Percentiles rank a stretch among this genome's conserved stretches.
Evolutionary conservation across 2,329 filamentous ascomycete species (phyloP).

Genomic region (Aspergillus hiratsukae): DNA sequence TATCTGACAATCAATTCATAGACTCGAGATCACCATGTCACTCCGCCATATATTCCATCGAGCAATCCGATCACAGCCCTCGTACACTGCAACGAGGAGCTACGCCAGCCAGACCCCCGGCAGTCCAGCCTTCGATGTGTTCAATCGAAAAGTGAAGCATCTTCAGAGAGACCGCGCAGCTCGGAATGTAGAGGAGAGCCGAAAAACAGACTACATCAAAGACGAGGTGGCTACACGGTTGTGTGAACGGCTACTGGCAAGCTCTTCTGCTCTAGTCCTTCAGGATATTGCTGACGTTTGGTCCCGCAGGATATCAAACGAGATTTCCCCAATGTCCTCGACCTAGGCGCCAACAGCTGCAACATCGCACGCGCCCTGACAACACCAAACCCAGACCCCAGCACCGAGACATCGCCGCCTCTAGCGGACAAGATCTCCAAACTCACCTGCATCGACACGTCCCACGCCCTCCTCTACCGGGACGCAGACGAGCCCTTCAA

Average conservation of each 20-base stretch:
- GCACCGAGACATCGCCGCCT: constrained; percentile 43
- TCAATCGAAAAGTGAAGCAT: constrained; percentile 84
- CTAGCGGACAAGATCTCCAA: constrained; percentile 67
- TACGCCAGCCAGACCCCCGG: constrained; percentile 79
- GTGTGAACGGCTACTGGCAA: constrained; percentile 76
- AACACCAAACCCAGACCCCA: constrained; percentile 61
- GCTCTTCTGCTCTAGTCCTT: constrained; percentile 5
- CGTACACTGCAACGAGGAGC: constrained; percentile 34
- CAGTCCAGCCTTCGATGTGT: constrained; percentile 78
- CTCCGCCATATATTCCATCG: constrained; percentile 15
- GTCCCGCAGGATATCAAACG: constrained; percentile 77
- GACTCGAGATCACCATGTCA: constrained; percentile 17
- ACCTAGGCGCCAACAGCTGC: constrained; percentile 93
- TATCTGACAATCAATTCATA: not conserved
- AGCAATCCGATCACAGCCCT: constrained; percentile 14
- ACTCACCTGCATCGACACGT: constrained; percentile 78
- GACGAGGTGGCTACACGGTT: constrained; percentile 84
- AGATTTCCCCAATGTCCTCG: constrained; percentile 75
- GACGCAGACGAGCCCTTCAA: constrained; percentile 67
- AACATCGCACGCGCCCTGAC: constrained; percentile 83
- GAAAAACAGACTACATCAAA: constrained; percentile 85
- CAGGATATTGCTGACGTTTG: constrained; percentile 11
- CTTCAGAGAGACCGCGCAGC: constrained; percentile 87
- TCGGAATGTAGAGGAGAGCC: constrained; percentile 62
- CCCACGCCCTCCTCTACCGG: constrained; percentile 70